phyloP scores from a whole-genome alignment of 225 moss, liverwort and hornwort species.

The Rhytidiadelphus loreus region DNA sequence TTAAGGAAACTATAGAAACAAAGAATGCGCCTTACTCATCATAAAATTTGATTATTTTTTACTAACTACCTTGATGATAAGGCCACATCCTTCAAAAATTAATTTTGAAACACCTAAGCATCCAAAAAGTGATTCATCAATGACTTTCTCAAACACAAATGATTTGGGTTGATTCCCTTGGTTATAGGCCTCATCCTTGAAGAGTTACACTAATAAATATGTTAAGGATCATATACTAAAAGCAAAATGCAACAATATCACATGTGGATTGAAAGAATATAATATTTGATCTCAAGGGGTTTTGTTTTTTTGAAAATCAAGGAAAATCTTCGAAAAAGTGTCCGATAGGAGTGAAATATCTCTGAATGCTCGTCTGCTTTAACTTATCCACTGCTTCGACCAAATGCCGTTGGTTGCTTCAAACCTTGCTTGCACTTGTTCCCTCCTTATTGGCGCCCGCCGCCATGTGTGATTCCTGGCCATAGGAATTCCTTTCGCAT shows the following conservation, averaged over 20 bases:
- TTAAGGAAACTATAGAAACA: not conserved
- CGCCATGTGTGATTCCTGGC: not conserved
- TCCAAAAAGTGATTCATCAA: not conserved
- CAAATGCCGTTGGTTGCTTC: not conserved
- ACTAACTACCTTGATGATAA: not conserved
- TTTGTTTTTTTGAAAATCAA: not conserved
- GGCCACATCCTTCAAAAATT: rapidly evolving
- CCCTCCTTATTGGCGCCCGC: not conserved
- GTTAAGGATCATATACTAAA: not conserved
- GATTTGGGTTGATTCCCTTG: not conserved
- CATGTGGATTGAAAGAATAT: too few relatives aligned
- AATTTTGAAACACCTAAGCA: rapidly evolving
- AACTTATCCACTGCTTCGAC: not conserved
- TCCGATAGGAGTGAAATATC: not conserved
- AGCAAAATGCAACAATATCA: not conserved
- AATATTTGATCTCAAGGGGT: not conserved
- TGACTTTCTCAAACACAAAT: too few relatives aligned
- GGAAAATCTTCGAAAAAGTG: not conserved
- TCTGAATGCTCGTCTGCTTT: not conserved
- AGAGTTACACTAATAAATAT: not conserved
- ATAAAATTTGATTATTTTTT: too few relatives aligned
- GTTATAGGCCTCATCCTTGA: rapidly evolving
- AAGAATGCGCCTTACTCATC: rapidly evolving
- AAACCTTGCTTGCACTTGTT: not conserved
- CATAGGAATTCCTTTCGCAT: not conserved